phyloP scores from a whole-genome alignment of 192 early-diverging fungal species.

The Mycoemilia scoparia region DNA sequence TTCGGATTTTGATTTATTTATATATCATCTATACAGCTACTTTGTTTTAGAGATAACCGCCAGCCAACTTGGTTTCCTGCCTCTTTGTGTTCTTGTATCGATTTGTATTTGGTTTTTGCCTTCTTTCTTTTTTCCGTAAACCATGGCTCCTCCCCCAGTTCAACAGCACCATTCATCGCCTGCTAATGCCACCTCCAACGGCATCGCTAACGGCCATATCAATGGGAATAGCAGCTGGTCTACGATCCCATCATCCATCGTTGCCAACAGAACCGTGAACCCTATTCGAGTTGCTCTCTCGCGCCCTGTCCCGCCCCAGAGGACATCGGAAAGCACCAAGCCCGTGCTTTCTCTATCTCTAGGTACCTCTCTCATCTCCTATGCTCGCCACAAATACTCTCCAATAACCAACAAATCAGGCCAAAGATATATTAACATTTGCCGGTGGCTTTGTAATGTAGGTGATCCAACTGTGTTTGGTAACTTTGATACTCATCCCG shows the following conservation, averaged over 20 bases:
- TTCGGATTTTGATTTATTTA: neutral
- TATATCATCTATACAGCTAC: neutral
- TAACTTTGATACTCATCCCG: constrained; percentile 66
- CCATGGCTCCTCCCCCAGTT: neutral
- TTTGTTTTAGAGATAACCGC: neutral
- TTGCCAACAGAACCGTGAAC: constrained; percentile 58
- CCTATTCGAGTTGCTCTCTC: constrained; percentile 77
- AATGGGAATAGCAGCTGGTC: constrained; percentile 10
- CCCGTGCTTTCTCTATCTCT: constrained; percentile 21
- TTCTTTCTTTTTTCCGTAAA: neutral
- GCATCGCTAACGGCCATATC: constrained; percentile 6
- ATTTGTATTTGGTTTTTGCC: constrained; percentile 1
- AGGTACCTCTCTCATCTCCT: constrained; percentile 36
- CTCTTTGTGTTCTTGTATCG: neutral
- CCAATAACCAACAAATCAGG: constrained; percentile 1
- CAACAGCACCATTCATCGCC: neutral
- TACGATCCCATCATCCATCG: constrained; percentile 36
- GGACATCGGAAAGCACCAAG: constrained; percentile 25
- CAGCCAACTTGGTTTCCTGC: neutral
- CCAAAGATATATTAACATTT: too few relatives aligned
- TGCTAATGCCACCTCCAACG: constrained; percentile 8
- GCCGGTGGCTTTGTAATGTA: constrained; percentile 2
- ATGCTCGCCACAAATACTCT: constrained; percentile 28
- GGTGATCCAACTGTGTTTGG: constrained; percentile 83
- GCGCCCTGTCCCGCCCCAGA: constrained; percentile 48